Evolutionary conservation across 345 rosid genomes (phyloP), one percentile per base, ranked within the genome.

Genomic region (Populus ilicifolia): DNA sequence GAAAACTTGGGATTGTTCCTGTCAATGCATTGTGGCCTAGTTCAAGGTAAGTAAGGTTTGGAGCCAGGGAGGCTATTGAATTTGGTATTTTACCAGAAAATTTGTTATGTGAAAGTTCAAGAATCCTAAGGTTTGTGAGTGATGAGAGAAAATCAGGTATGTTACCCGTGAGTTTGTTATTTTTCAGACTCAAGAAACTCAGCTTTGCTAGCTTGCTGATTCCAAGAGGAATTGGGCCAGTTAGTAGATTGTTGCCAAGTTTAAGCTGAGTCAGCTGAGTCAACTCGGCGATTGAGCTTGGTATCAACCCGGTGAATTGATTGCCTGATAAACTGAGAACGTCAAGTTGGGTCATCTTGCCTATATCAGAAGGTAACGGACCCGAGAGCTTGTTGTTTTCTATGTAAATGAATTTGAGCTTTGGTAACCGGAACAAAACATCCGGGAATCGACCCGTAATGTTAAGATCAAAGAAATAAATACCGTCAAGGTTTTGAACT

Each of bases 381-480:
- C 98, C 98, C 44, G 91, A 89, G 73, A 92, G 89, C 79, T 68
- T 82, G 87, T 81, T 90, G 80, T 90, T 83, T 56, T 89, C 93
- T 6, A 94, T 79, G 87, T 90, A 90, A 4, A 94, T 75, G 73
- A 0, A 90, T 16, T 70, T 50, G 38, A 94, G 84, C 3, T 84
- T 65, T n/a, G 93, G 92, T 25, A 94, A 68, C 36, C 81, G 78
- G 78, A 87, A 88, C 17, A 92, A 13, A 59, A 85, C 41, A 10
- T 74, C 85, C 29, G 98, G 98, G n/a, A 92, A 92, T 3, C 73
- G 9, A 23, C 98, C 98, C 36, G 93, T 82, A 76, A 94, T 78
- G 78, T 89, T 86, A 81, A 81, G 88, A 78, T 89, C 7, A 0
- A 0, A 35, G 1, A 94, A 73, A 82, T 89, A 89, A 29, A 94